Evolutionary conservation across 805 yeast genomes (phyloP).

Genomic region (Candida alai): DNA sequence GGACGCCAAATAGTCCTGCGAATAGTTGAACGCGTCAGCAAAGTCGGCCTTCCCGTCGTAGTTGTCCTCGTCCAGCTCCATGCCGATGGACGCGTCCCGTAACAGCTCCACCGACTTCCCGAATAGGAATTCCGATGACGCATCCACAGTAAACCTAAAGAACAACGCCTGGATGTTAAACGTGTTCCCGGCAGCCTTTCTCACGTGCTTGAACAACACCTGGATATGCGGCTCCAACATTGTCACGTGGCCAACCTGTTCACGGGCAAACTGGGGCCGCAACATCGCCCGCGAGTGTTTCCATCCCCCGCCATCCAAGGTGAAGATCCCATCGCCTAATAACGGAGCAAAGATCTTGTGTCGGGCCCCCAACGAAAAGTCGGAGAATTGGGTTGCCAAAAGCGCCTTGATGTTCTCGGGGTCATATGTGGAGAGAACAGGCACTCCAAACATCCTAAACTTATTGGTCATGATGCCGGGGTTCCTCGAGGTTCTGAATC

Average conservation of each 20-base stretch:
- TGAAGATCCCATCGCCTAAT: slow-evolving; percentile 42
- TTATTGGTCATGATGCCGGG: slow-evolving; percentile 10
- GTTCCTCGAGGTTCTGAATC: slow-evolving; percentile 10
- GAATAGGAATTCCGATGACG: slow-evolving; percentile 40
- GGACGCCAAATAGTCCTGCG: slow-evolving; percentile 29
- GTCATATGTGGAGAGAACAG: slow-evolving; percentile 26
- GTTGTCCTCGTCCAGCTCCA: slow-evolving; percentile 6
- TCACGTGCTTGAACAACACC: slow-evolving; percentile 28
- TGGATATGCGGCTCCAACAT: slow-evolving; percentile 39
- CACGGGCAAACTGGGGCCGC: slow-evolving; percentile 43
- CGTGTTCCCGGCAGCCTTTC: slow-evolving; percentile 18
- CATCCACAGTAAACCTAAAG: slow-evolving; percentile 37
- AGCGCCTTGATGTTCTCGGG: slow-evolving; percentile 42
- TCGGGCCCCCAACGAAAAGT: slow-evolving; percentile 37
- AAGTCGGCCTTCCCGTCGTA: slow-evolving; percentile 32
- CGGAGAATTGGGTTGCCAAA: slow-evolving; percentile 40
- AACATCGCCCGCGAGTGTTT: slow-evolving; percentile 41
- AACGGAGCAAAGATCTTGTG: slow-evolving; percentile 34
- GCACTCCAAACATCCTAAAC: slow-evolving; percentile 17
- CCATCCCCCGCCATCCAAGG: slow-evolving; percentile 42
- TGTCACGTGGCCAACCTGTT: slow-evolving; percentile 39
- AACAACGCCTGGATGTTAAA: slow-evolving; percentile 39
- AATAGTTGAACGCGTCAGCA: slow-evolving; percentile 30
- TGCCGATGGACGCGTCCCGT: slow-evolving; percentile 22
- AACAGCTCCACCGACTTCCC: slow-evolving; percentile 36